phyloP scores from a whole-genome alignment of 2,329 filamentous ascomycete species.

The Teratosphaeria epicoccoides region DNA sequence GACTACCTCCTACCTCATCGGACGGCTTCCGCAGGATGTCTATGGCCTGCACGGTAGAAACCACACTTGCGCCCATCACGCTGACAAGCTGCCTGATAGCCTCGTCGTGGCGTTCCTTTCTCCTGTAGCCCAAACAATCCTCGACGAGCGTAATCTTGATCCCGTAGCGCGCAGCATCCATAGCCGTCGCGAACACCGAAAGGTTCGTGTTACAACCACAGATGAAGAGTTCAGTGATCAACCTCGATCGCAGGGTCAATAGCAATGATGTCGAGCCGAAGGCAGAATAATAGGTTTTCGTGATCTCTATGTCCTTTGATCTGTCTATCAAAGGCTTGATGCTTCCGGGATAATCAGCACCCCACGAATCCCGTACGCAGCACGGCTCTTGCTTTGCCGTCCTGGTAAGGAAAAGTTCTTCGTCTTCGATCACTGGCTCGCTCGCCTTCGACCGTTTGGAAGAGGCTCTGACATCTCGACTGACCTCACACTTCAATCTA shows the following conservation, averaged over 20 bases:
- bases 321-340: constrained; percentile 41
- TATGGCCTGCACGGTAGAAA: constrained; percentile 42
- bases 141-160: constrained; percentile 77
- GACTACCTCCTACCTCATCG: constrained; percentile 35
- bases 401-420: constrained; percentile 36
- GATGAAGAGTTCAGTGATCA: constrained; percentile 81
- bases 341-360: constrained; percentile 41
- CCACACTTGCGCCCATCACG: constrained; percentile 60
- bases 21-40: constrained; percentile 12
- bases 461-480: background rate
- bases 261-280: constrained; percentile 67
- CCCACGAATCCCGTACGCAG: constrained; percentile 33
- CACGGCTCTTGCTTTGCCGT: constrained; percentile 30
- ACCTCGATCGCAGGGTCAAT: constrained; percentile 65
- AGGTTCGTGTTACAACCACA: constrained; percentile 80
- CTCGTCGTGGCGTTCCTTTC: constrained; percentile 54
- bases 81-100: constrained; percentile 63
- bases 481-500: constrained; percentile 2
- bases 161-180: constrained; percentile 81
- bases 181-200: constrained; percentile 79
- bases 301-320: constrained; percentile 42
- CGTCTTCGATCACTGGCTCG: constrained; percentile 21
- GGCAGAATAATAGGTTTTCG: constrained; percentile 80
- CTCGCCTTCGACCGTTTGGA: constrained; percentile 4
- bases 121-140: constrained; percentile 78